Evolutionary conservation across 2,329 filamentous ascomycete genomes (phyloP).

Genomic region (Penicillium freii): DNA sequence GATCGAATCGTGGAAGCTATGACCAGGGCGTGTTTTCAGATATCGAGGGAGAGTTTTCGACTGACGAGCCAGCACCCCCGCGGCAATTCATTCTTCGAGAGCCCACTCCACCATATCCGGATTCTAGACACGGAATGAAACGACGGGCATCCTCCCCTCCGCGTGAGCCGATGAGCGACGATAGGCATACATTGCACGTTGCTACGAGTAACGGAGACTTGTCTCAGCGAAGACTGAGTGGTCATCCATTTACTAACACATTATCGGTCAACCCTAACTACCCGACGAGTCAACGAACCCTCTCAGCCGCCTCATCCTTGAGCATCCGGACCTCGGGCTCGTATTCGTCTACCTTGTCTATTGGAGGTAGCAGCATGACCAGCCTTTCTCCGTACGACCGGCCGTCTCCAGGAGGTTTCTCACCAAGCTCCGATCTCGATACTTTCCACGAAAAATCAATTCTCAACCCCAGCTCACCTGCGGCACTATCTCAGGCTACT

Average conservation of each 20-base stretch:
- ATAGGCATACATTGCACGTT: slow-evolving; percentile 35
- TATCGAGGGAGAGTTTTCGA: slow-evolving; percentile 43
- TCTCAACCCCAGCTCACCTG: slow-evolving; percentile 47
- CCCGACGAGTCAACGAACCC: slow-evolving; percentile 57
- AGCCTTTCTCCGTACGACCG: slow-evolving; percentile 63
- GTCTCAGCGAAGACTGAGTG: slow-evolving; percentile 53
- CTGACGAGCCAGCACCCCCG: slow-evolving; percentile 38
- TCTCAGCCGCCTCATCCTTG: slow-evolving; percentile 65
- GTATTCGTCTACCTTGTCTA: slow-evolving; percentile 62
- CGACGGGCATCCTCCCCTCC: slow-evolving; percentile 64
- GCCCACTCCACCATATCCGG: slow-evolving; percentile 38
- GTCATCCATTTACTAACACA: slow-evolving; percentile 55
- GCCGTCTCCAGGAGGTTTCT: slow-evolving; percentile 59
- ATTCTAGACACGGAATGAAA: slow-evolving; percentile 58
- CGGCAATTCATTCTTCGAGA: slow-evolving; percentile 42
- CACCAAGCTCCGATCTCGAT: slow-evolving; percentile 57
- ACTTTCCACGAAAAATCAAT: slow-evolving; percentile 53
- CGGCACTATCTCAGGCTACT: slow-evolving; percentile 40
- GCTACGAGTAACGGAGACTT: slow-evolving; percentile 50
- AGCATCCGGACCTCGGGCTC: slow-evolving; percentile 59
- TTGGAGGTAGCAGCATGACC: slow-evolving; percentile 62
- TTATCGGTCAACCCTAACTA: slow-evolving; percentile 56
- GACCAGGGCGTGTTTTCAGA: slow-evolving; percentile 58
- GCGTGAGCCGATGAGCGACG: slow-evolving; percentile 48
- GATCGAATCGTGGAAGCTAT: slow-evolving; percentile 61